Evolutionary conservation across 768 basidiomycete species (phyloP).

Genomic region (Suillus decipiens): DNA sequence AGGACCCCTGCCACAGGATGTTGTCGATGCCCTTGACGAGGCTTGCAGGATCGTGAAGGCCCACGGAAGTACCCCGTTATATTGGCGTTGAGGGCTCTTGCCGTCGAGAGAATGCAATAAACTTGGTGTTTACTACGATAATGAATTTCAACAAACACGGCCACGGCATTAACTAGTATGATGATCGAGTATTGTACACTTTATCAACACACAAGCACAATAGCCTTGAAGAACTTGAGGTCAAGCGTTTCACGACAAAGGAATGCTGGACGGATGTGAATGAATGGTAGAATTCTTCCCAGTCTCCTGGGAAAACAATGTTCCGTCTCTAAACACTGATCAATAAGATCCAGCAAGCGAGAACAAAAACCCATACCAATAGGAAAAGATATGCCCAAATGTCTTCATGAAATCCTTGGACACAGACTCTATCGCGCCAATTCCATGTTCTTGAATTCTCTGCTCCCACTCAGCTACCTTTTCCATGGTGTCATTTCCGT

Average conservation of each 20-base stretch:
- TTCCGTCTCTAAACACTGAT: background rate
- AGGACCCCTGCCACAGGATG: slow-evolving; percentile 54
- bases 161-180: background rate
- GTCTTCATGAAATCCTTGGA: background rate
- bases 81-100: slow-evolving; percentile 36
- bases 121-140: background rate
- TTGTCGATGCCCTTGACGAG: slow-evolving; percentile 52
- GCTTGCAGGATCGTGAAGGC: slow-evolving; percentile 43
- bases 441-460: background rate
- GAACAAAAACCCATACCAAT: background rate
- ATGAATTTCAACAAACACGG: background rate
- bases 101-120: background rate
- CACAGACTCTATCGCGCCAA: background rate
- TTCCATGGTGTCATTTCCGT: background rate
- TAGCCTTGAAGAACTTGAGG: background rate
- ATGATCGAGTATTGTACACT: background rate
- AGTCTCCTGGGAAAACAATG: background rate
- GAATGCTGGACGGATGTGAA: background rate
- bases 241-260: background rate
- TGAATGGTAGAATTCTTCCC: background rate
- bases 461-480: background rate
- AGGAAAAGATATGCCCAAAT: background rate
- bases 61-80: slow-evolving; percentile 34
- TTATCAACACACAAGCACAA: background rate
- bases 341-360: background rate